Evolutionary conservation across 257 asterid genomes (phyloP), one percentile per base, ranked within the genome.

Genomic region (Solanum rostratum): DNA sequence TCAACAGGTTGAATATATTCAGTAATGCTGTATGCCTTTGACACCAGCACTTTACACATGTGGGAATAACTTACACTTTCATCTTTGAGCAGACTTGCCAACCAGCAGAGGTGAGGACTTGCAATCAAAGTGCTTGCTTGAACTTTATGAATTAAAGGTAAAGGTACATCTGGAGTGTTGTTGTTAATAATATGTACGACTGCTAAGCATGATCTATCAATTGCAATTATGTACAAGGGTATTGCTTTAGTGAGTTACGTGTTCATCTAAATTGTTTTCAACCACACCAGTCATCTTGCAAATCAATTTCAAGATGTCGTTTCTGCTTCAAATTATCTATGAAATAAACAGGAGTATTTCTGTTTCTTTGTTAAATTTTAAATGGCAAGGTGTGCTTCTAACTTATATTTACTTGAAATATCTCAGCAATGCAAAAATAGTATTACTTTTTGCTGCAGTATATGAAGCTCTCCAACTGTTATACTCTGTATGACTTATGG

Each of bases 101-200:
- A 89, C 97, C 68, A 94, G 91, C 91, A 90, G 98, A 92, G 98
- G 99, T 11, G 99, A 97, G 92, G 98, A 97, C 76, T 91, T 97
- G 88, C 99, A 97, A 89, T 91, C 97, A 33, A 97, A 91, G 93
- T 97, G 99, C 94, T 92, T 97, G 94, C 88, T 94, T 41, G 98
- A 97, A 91, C 98, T 97, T 76, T 97, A 94, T 86, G 99, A 98
- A 84, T 94, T 94, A 82, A 97, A 97, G 99, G 98, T 97, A 93
- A 86, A 84, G 73, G 24, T 46, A 49, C 81, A 49, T 27, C 16
- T 49, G 81, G 41, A 24, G 39, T 76, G 2, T 1, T 74, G 41
- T 24, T 74, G 22, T 74, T 76, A 14, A 49, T 46, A 49, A 76
- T 24, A 49, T 43, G 24, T 49, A 76, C 16, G 60, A 24, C 81